Conservation (phyloP, 352 stramenopile species). For the Pythium coloratum region DNA sequence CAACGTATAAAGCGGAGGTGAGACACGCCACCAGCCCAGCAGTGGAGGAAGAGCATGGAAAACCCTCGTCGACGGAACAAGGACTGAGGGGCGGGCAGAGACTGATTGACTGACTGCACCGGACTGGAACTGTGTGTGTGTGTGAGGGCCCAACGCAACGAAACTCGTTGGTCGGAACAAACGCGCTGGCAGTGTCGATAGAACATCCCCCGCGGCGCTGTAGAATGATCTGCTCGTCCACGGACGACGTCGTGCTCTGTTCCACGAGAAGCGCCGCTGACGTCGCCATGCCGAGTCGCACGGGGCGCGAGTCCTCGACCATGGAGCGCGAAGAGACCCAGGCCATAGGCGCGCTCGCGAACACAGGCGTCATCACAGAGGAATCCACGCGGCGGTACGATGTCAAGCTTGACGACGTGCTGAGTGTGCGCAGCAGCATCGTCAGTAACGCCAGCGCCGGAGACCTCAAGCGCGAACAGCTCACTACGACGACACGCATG, state of each 20-base stretch:
- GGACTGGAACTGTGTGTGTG: not conserved
- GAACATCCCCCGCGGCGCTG: not conserved
- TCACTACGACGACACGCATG: not conserved
- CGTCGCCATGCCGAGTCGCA: not conserved
- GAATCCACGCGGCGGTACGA: slow-evolving; percentile 1
- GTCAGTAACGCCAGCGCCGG: slow-evolving; percentile 23
- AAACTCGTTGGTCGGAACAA: not conserved
- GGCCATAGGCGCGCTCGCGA: not conserved
- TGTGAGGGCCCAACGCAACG: not conserved
- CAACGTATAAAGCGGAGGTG: slow-evolving; percentile 28
- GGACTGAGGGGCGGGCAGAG: slow-evolving; percentile 1
- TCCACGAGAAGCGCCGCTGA: slow-evolving; percentile 5
- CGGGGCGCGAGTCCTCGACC: not conserved
- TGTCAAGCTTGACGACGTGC: slow-evolving; percentile 16
- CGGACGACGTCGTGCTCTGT: slow-evolving; percentile 18
- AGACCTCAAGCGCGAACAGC: slow-evolving; percentile 29
- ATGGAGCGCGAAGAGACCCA: not conserved
- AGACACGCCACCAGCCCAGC: slow-evolving; percentile 25
- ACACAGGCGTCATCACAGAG: not conserved
- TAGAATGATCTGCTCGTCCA: slow-evolving; percentile 28
- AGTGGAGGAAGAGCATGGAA: slow-evolving; percentile 23
- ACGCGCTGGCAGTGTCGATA: not conserved
- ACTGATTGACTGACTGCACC: slow-evolving; percentile 26
- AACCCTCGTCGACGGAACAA: slow-evolving; percentile 12
- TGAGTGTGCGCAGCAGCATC: slow-evolving; percentile 24